Percentiles rank a stretch among this genome's conserved stretches.
Conservation (phyloP, 2,329 filamentous ascomycete species). For the Aureobasidium vineae region DNA sequence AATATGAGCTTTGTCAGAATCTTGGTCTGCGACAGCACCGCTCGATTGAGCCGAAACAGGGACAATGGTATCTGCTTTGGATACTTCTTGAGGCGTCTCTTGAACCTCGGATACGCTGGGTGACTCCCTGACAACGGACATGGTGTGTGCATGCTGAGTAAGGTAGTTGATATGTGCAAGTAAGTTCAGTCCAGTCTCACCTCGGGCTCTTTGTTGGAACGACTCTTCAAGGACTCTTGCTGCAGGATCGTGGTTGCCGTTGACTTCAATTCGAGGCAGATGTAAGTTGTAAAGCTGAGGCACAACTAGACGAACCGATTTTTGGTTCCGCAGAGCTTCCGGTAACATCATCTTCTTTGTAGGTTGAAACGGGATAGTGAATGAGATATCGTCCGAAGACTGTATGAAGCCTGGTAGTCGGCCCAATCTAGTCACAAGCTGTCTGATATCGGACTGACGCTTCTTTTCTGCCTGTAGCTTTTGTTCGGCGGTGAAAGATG, state of each 20-base stretch:
- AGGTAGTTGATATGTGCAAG: conserved; percentile 75
- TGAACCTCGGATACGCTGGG: not conserved
- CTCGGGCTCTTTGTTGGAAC: conserved; percentile 59
- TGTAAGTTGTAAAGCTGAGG: conserved; percentile 71
- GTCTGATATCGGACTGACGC: conserved; percentile 64
- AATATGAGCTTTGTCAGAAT: conserved; percentile 60
- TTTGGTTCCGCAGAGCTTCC: conserved; percentile 58
- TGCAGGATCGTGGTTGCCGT: conserved; percentile 60
- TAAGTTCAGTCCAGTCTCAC: conserved; percentile 61
- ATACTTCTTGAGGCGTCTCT: not conserved
- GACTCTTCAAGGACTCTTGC: conserved; percentile 63
- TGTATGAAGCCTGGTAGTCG: conserved; percentile 65
- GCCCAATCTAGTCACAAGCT: conserved; percentile 73
- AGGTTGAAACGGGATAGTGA: conserved; percentile 68
- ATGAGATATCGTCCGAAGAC: conserved; percentile 66
- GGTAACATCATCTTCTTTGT: conserved; percentile 62
- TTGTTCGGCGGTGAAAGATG: conserved; percentile 57
- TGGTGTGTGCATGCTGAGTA: conserved; percentile 64
- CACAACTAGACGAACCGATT: conserved; percentile 65
- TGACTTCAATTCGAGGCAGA: conserved; percentile 63
- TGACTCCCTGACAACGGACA: conserved; percentile 51
- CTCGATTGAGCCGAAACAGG: not conserved
- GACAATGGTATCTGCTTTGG: not conserved
- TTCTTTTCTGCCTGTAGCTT: conserved; percentile 61
- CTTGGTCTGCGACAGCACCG: conserved; percentile 25